Conservation (phyloP, 2,329 filamentous ascomycete genomes). For the Lizonia empirigonia region DNA sequence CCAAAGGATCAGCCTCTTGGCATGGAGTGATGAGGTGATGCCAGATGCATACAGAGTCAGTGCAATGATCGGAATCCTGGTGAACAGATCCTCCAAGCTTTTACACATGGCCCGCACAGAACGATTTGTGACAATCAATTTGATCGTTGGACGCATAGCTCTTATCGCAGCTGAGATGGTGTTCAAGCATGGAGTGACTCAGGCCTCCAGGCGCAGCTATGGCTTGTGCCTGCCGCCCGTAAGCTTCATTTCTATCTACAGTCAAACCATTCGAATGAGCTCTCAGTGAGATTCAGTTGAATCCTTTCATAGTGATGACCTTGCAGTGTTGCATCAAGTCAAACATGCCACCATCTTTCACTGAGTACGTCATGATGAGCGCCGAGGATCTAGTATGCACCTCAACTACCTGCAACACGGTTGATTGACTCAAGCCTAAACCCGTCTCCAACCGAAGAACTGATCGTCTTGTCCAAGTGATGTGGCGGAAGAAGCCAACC, state of each 20-base stretch:
- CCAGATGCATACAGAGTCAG: slow-evolving; percentile 1
- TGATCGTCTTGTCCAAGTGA: neutral
- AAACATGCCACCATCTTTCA: neutral
- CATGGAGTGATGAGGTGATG: slow-evolving; percentile 3
- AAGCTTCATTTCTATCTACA: neutral
- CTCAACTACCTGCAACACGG: neutral
- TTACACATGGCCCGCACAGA: neutral
- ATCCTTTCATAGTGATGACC: neutral
- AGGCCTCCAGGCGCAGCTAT: neutral
- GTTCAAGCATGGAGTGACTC: neutral
- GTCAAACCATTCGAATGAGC: neutral
- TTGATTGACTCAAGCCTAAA: neutral
- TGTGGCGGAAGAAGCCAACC: neutral
- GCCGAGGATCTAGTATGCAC: neutral
- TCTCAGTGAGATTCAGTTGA: neutral
- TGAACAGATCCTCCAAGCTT: slow-evolving; percentile 3
- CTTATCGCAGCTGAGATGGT: neutral
- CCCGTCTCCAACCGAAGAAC: neutral
- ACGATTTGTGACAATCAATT: neutral
- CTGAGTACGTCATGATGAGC: neutral
- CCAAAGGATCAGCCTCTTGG: slow-evolving; percentile 1
- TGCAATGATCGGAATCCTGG: neutral
- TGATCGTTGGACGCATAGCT: neutral
- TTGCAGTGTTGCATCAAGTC: neutral
- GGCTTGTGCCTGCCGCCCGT: neutral